Percentiles rank a stretch among this genome's conserved stretches.
Evolutionary conservation across 345 rosid species (phyloP).

Genomic region (Citrus hindsii): DNA sequence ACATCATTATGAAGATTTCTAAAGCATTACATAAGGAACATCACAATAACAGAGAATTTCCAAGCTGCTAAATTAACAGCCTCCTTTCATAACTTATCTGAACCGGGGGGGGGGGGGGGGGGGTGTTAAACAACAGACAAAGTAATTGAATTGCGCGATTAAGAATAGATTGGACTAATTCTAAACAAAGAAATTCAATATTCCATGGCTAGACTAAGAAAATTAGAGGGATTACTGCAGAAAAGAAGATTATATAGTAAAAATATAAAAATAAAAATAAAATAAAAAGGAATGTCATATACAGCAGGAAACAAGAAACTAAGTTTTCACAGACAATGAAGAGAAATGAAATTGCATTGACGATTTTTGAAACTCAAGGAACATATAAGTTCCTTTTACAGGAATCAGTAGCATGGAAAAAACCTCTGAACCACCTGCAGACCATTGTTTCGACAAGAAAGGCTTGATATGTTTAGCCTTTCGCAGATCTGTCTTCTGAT

Average conservation of each 20-base stretch:
- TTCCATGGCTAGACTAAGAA: background rate
- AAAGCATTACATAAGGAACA: background rate
- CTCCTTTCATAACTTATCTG: background rate
- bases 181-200: background rate
- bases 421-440: background rate
- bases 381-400: background rate
- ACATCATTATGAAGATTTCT: too few species aligned
- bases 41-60: background rate
- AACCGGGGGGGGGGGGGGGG: too few species aligned
- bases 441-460: background rate
- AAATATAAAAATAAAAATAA: too few species aligned
- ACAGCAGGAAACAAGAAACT: background rate
- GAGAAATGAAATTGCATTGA: background rate
- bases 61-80: background rate
- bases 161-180: background rate
- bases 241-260: background rate
- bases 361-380: background rate
- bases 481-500: background rate
- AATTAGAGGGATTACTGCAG: background rate
- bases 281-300: background rate
- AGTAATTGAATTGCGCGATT: too few species aligned
- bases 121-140: too few species aligned
- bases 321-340: background rate
- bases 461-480: background rate
- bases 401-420: background rate